Base-by-base conservation (phyloP, 1,139 yeast species). In the Meyerozyma elateridarum region DNA sequence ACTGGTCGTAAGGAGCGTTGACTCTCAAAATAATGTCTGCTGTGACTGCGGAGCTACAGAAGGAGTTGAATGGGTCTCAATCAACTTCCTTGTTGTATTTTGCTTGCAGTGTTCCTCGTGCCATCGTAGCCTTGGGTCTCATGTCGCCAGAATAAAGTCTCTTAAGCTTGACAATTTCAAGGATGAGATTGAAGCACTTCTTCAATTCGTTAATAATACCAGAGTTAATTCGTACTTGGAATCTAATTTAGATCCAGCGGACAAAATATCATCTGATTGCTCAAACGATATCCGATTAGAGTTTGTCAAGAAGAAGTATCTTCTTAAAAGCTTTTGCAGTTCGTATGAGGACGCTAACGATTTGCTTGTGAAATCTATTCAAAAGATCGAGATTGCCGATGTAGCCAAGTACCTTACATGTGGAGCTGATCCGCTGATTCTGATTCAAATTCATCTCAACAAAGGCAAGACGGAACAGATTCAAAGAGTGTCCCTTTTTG, bases 51-150 rank as follows among this genome's bases (percentile, higher is more conserved):
- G 82, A 0, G 52, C 74, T 3, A 47, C 60, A 0, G 76, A 72
- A 7, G 60, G 71, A 20, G 94, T 85, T 7, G 96, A 88, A 47
- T 89, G 96, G 96, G 73, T 89, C 4, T 84, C 96, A 0, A 66
- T 87, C 40, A 89, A 85, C 48, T 59, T 82, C 31, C 59, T 87
- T 36, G 77, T 79, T 15, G 75, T 83, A 8, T 65, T 89, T 25
- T 89, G 97, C 55, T 79, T 87, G 25, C 79, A 81, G 30, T 89
- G 97, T 49, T 81, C 95, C 0, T 71, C 78, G 2, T 64, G 71
- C 28, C 81, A 75, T 44, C 49, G 81, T 31, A 62, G 63, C 30
- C 54, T 75, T 42, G 80, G 81, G 0, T 62, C 76, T 3, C 71
- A 68, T 37, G 58, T 75, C 8, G 61, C 77, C 6, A 71, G 67